Evolutionary conservation across 768 basidiomycete genomes (phyloP).

Genomic region (Botryobasidium botryosum): DNA sequence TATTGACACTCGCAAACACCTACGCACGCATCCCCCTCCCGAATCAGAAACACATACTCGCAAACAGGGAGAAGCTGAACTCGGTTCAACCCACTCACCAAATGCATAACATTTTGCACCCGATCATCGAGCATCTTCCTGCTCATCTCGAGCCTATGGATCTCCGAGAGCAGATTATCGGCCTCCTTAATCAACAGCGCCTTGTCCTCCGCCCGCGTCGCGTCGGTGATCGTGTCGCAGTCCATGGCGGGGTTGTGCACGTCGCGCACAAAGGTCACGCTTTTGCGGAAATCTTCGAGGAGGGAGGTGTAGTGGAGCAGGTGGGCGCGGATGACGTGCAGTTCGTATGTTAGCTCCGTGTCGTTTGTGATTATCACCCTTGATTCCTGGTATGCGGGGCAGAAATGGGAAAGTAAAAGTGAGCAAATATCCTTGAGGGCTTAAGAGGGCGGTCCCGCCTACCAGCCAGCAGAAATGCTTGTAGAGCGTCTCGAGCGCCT

Average conservation of each 20-base stretch:
- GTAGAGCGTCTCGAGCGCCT: no score
- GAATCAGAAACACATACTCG: no score
- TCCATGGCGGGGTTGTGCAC: constrained; percentile 35
- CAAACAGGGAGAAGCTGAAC: no score
- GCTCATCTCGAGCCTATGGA: constrained; percentile 9
- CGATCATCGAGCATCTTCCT: constrained; percentile 19
- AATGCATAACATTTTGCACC: constrained; percentile 20
- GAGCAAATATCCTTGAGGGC: no score
- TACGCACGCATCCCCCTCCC: no score
- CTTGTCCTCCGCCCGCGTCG: neutral
- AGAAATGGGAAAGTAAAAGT: no score
- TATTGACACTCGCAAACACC: no score
- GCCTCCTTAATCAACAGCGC: constrained; percentile 32
- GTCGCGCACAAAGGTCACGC: constrained; percentile 31
- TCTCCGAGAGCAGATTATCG: constrained; percentile 22
- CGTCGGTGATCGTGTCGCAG: neutral
- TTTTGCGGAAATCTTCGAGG: constrained; percentile 35
- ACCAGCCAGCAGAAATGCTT: no score
- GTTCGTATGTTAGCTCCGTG: constrained; percentile 31
- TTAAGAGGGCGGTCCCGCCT: no score
- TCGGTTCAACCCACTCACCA: no score
- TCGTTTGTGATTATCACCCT: constrained; percentile 26
- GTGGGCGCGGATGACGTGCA: constrained; percentile 41
- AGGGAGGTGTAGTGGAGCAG: constrained; percentile 38
- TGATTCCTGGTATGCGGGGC: no score